These are phyloP conservation scores for Fusarium foetens DNA, from an alignment of 2,329 filamentous ascomycete genomes.

Conservation along the genomic window DNA sequence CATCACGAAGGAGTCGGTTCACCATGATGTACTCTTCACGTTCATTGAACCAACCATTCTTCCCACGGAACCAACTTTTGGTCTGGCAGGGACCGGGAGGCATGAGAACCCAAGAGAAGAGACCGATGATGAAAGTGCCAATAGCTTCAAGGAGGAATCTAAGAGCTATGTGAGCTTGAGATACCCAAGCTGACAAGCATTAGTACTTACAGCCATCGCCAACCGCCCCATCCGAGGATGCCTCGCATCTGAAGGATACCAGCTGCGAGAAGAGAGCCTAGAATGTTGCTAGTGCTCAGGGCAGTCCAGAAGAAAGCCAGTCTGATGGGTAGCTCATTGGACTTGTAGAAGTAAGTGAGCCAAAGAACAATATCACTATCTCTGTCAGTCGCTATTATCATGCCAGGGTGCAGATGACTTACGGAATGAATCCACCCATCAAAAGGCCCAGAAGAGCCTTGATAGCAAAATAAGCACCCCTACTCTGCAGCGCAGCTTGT, in stretches of 20 bases:
- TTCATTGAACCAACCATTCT: slow-evolving; percentile 70
- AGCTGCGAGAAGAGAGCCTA: slow-evolving; percentile 61
- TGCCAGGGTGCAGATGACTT: neutral
- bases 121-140: slow-evolving; percentile 54
- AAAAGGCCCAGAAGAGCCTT: slow-evolving; percentile 58
- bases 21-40: slow-evolving; percentile 71
- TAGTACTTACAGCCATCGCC: slow-evolving; percentile 51
- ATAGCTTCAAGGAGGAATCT: slow-evolving; percentile 64
- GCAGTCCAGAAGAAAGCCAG: slow-evolving; percentile 77
- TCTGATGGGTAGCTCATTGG: slow-evolving; percentile 73
- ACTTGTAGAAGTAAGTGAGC: slow-evolving; percentile 80
- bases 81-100: slow-evolving; percentile 61
- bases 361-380: slow-evolving; percentile 66
- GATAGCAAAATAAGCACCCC: slow-evolving; percentile 53
- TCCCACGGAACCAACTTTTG: slow-evolving; percentile 65
- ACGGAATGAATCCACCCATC: slow-evolving; percentile 63
- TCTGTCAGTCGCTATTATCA: neutral
- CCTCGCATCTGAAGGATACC: slow-evolving; percentile 53
- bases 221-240: slow-evolving; percentile 51
- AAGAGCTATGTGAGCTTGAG: neutral
- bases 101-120: slow-evolving; percentile 58
- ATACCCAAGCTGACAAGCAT: fast-evolving
- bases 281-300: slow-evolving; percentile 65
- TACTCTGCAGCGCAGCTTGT: slow-evolving; percentile 52
- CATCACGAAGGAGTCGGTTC: slow-evolving; percentile 68